A percentile compares a stretch with the other conserved stretches of the same genome.
phyloP scores from a whole-genome alignment of 1,284 basidiomycete genomes.

The Melampsora allii-populina region DNA sequence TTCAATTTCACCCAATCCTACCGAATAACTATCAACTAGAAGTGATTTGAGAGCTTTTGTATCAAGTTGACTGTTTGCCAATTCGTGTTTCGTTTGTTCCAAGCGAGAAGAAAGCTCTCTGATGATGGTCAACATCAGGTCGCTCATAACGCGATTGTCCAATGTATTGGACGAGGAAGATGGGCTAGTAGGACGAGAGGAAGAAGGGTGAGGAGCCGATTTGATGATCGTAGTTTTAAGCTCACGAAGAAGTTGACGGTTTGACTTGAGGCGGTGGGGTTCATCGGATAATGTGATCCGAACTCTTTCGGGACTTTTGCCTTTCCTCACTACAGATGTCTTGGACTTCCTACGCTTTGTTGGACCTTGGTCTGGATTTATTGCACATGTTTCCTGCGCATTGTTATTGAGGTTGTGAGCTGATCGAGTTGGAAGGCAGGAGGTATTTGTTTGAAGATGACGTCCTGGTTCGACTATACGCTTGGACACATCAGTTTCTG shows the following conservation, averaged over 20 bases:
- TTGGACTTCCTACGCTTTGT: background rate
- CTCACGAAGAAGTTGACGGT: background rate
- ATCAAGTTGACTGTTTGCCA: conserved; percentile 1
- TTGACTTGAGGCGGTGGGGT: background rate
- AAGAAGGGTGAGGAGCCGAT: background rate
- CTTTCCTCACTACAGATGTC: background rate
- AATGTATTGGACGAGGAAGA: background rate
- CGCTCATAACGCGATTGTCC: background rate
- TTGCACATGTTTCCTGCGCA: background rate
- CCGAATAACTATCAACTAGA: conserved; percentile 15
- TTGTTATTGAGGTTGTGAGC: background rate
- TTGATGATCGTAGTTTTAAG: background rate
- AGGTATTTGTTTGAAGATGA: background rate
- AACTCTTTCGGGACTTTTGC: background rate
- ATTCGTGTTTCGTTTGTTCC: conserved; percentile 10
- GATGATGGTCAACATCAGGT: conserved; percentile 23
- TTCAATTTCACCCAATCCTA: conserved; percentile 25
- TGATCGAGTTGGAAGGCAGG: background rate
- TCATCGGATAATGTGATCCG: background rate
- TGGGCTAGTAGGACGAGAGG: background rate
- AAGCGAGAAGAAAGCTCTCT: conserved; percentile 14
- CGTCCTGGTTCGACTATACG: background rate
- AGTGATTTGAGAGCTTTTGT: conserved; percentile 3
- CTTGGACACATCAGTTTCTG: background rate
- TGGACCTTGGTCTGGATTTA: too few species aligned